Evolutionary conservation across 2,329 filamentous ascomycete genomes (phyloP).

Genomic region (Epichloe uncinata): DNA sequence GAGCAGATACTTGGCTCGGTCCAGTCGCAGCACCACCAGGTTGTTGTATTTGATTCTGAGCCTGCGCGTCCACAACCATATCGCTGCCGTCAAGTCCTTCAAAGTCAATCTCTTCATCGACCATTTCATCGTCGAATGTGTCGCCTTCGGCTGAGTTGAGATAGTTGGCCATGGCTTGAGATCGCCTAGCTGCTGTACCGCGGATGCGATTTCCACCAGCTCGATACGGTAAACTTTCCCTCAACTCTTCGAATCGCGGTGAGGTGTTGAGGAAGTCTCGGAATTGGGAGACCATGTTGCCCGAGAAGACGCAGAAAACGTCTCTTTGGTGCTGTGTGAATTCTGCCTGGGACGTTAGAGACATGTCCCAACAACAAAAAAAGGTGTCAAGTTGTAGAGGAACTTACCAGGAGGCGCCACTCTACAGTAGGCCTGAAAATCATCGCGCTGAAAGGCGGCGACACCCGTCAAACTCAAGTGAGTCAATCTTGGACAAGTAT

Average conservation of each 20-base stretch:
- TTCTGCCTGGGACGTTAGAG: slow-evolving; percentile 35
- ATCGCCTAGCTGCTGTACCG: slow-evolving; percentile 6
- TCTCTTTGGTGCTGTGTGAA: slow-evolving; percentile 92
- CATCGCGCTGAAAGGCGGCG: slow-evolving; percentile 73
- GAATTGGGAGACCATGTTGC: slow-evolving; percentile 64
- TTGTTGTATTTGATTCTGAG: slow-evolving; percentile 11
- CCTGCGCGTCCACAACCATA: slow-evolving; percentile 22
- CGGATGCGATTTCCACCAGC: slow-evolving; percentile 6
- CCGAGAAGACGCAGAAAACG: slow-evolving; percentile 96
- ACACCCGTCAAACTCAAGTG: slow-evolving; percentile 93
- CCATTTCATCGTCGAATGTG: slow-evolving; percentile 29
- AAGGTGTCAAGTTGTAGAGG: neutral
- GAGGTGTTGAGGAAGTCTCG: slow-evolving; percentile 61
- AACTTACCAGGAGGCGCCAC: slow-evolving; percentile 59
- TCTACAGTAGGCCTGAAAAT: slow-evolving; percentile 75
- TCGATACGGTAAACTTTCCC: slow-evolving; percentile 18
- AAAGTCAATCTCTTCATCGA: slow-evolving; percentile 31
- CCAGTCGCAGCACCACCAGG: neutral
- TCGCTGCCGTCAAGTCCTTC: slow-evolving; percentile 27
- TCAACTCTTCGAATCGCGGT: slow-evolving; percentile 31
- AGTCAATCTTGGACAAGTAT: slow-evolving; percentile 82
- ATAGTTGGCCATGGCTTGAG: slow-evolving; percentile 9
- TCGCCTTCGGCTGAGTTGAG: slow-evolving; percentile 17
- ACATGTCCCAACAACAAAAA: neutral
- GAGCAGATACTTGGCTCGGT: neutral